phyloP scores from a whole-genome alignment of 2,329 filamentous ascomycete genomes.

The Eutypella sp. region DNA sequence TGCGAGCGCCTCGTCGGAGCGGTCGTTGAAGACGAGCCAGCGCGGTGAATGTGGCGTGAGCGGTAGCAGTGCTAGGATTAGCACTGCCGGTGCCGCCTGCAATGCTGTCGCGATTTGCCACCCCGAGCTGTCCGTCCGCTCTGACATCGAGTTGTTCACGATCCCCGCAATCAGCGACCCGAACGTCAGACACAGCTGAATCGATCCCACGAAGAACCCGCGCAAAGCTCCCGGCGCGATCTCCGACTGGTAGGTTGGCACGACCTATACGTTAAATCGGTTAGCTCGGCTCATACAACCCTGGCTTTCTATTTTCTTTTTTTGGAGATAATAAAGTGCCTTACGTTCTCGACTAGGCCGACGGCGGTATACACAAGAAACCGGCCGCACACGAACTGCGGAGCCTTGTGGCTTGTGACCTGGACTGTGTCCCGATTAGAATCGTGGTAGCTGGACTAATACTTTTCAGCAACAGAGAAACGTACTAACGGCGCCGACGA shows the following conservation, averaged over 20 bases:
- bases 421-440: conserved; percentile 1
- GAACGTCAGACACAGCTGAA: conserved; percentile 11
- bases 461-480: neutral
- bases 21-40: conserved; percentile 4
- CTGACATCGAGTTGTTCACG: conserved; percentile 14
- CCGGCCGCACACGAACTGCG: conserved; percentile 4
- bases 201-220: conserved; percentile 12
- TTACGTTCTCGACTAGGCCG: conserved; percentile 7
- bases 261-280: no score
- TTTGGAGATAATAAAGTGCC: neutral
- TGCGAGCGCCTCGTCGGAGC: conserved; percentile 1
- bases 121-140: conserved; percentile 5
- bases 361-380: conserved; percentile 5
- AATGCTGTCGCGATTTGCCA: conserved; percentile 14
- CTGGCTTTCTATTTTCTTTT: neutral
- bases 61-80: conserved; percentile 2
- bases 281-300: no score
- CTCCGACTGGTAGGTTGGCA: conserved; percentile 12
- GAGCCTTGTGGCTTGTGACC: conserved; percentile 3
- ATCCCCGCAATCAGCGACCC: conserved; percentile 16
- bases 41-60: conserved; percentile 4
- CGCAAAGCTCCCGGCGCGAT: conserved; percentile 10
- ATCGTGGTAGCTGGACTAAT: neutral
- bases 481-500: conserved; percentile 12
- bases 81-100: conserved; percentile 8